These are phyloP conservation scores for Botryobasidium botryosum DNA, from an alignment of 768 basidiomycete genomes.

Conservation along the genomic window DNA sequence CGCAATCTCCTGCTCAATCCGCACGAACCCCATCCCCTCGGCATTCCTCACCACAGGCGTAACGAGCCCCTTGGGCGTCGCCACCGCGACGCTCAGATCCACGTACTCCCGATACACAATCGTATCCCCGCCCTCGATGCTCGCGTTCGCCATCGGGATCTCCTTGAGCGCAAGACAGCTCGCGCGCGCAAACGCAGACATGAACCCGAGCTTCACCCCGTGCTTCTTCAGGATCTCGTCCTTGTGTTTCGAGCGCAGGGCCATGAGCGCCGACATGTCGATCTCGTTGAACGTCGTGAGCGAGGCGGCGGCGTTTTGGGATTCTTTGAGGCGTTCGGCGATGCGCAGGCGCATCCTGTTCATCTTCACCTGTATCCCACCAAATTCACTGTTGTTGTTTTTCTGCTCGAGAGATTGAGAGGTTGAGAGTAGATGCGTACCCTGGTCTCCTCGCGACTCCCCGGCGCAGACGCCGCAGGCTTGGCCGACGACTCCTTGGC, in stretches of 20 bases:
- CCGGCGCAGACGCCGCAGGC: slow-evolving; percentile 23
- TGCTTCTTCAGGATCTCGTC: slow-evolving; percentile 77
- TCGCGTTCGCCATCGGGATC: slow-evolving; percentile 86
- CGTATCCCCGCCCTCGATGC: slow-evolving; percentile 50
- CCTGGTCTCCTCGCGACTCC: slow-evolving; percentile 71
- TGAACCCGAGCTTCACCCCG: slow-evolving; percentile 94
- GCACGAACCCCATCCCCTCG: slow-evolving; percentile 70
- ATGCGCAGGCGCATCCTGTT: slow-evolving; percentile 96
- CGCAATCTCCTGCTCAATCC: slow-evolving; percentile 88
- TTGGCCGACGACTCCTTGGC: slow-evolving; percentile 22
- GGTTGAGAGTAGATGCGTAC: no score
- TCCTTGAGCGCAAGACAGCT: slow-evolving; percentile 70
- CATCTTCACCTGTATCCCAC: slow-evolving; percentile 73
- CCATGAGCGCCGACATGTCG: slow-evolving; percentile 93
- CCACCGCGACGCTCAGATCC: slow-evolving; percentile 89
- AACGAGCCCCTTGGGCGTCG: slow-evolving; percentile 93
- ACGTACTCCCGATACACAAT: slow-evolving; percentile 59
- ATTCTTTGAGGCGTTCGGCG: slow-evolving; percentile 92
- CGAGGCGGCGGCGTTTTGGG: slow-evolving; percentile 91
- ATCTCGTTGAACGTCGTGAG: slow-evolving; percentile 99
- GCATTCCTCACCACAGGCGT: slow-evolving; percentile 90
- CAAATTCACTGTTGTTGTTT: no score
- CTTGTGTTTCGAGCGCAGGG: slow-evolving; percentile 88
- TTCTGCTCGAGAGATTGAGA: no score
- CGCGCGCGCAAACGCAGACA: slow-evolving; percentile 92